Base-by-base conservation (phyloP, 2,329 filamentous ascomycete species). In the Neonectria punicea region DNA sequence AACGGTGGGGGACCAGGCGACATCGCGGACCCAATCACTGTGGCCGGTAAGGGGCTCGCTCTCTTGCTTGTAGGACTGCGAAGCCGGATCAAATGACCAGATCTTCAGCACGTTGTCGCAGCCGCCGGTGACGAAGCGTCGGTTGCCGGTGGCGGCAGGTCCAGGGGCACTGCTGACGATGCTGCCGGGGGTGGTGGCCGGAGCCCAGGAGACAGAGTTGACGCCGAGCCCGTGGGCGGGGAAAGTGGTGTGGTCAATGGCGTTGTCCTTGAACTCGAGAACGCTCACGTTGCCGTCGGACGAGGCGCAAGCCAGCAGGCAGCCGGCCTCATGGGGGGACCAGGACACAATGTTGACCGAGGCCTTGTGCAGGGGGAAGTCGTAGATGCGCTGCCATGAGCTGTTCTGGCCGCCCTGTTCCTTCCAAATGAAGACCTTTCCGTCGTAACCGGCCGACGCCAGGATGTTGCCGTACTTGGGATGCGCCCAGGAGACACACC, bases 381-480 rank as follows among this genome's bases (percentile, higher is more conserved):
- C 93, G 84, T 96, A 97, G 80, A 98, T 93, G 78, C 92, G 90
- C 76, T 94, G 92, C 92, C 92, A 94, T 74, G 88, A 84, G 72
- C 85, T 87, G 73, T 82, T 84, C 70, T 79, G 78, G 58, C 73
- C 71, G n/a, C 76, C 76, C 80, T 94, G 91, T 82, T 99, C 96
- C 80, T 94, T 93, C 94, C 95, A 99, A 86, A 99, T 97, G 80
- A 98, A 90, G 71, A 99, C 95, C 82, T 97, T 97, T 81, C 95
- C 96, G 81, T 99, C 96, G 84, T 98, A 99, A 71, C 93, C 93
- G 56, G 94, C 93, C 67, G 93, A 97, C 61, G 96, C 96, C 66
- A 99, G 91, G 77, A 99, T 98, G 80, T 95, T 98, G 83, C 96
- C 96, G 81, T 97, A 98, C 80, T 99, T 98, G 68, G 96, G 96